Evolutionary conservation across 306 rosid genomes (phyloP), one percentile per base, ranked within the genome.

Genomic region (Pyrus bretschneideri): DNA sequence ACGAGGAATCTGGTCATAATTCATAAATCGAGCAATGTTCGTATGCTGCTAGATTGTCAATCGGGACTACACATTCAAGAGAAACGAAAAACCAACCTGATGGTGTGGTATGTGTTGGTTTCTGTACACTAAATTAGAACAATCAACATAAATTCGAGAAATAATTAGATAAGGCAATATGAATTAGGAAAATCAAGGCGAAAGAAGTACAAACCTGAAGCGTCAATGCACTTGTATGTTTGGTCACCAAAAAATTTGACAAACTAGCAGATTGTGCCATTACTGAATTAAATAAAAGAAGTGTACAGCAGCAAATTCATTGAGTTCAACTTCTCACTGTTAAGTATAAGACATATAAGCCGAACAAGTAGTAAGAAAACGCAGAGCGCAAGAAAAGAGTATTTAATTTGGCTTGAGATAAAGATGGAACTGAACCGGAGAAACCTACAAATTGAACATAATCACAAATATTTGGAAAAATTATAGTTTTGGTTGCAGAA

Each of bases 171-270:
- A 42, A 69, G 45, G 44, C 22, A 40, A 10, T 21, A 38, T 19
- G 40, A 35, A 80, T 61, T 19, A 65, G 71, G 63, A 70, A n/a
- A 23, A 57, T 40, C 27, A 51, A 65, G 46, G 75, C 31, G 67
- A 70, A 61, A 40, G 73, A 63, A 18, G 74, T 72, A 82, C 38
- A 59, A 89, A 95, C 99, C 96, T 92, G 97, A 74, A 95, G 97
- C 40, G 97, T 95, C n/a, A 90, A 83, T 49, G 99, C 93, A 73
- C 99, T 95, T 30, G 97, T 92, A 81, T 95, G 90, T 81, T 95
- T 92, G n/a, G 97, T 92, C 72, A 95, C 99, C 92, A 95, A 86
- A 90, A 95, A 92, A 86, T 95, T 95, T 81, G 94, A 81, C 84
- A 95, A 76, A 89, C 92, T 95, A 45, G 99, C 99, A 14, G 86